phyloP scores from a whole-genome alignment of 371 early-diverging fungal genomes.

The Syncephalastrum sp. region DNA sequence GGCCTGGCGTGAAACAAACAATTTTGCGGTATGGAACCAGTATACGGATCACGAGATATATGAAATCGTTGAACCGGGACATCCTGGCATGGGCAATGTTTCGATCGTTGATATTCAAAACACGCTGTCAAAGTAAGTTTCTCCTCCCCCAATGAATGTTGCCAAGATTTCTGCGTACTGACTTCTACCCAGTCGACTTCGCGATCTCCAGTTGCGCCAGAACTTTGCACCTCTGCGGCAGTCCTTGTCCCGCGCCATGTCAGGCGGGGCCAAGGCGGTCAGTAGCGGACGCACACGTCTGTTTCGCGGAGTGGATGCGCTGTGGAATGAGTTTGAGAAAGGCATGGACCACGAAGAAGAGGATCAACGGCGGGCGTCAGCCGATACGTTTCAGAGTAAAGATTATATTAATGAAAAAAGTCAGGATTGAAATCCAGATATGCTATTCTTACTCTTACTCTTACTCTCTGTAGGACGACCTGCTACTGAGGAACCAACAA shows the following conservation, averaged over 20 bases:
- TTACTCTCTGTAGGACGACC: background rate
- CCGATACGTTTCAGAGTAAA: constrained; percentile 12
- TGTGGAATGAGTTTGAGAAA: constrained; percentile 59
- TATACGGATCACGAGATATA: constrained; percentile 66
- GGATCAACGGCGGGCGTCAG: constrained; percentile 8
- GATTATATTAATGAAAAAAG: constrained; percentile 4
- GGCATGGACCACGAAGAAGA: constrained; percentile 16
- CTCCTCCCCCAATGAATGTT: background rate
- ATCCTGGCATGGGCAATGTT: constrained; percentile 67
- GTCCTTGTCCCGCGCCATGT: constrained; percentile 61
- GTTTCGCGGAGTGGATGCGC: constrained; percentile 48
- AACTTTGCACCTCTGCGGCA: constrained; percentile 61
- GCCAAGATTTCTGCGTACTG: no score
- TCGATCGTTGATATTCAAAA: constrained; percentile 63
- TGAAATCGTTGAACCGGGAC: constrained; percentile 69
- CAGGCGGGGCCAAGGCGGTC: constrained; percentile 50
- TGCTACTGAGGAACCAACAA: background rate
- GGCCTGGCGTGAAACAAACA: constrained; percentile 71
- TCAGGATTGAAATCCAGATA: no score
- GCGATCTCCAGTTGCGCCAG: constrained; percentile 61
- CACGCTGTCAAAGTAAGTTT: constrained; percentile 57
- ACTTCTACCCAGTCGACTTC: constrained; percentile 40
- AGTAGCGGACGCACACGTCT: constrained; percentile 51
- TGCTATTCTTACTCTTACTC: background rate
- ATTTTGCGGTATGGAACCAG: constrained; percentile 70